Percentiles rank a stretch among this genome's conserved stretches.
Evolutionary conservation across 768 basidiomycete species (phyloP).

Genomic region (Thelephora aurantiotincta): DNA sequence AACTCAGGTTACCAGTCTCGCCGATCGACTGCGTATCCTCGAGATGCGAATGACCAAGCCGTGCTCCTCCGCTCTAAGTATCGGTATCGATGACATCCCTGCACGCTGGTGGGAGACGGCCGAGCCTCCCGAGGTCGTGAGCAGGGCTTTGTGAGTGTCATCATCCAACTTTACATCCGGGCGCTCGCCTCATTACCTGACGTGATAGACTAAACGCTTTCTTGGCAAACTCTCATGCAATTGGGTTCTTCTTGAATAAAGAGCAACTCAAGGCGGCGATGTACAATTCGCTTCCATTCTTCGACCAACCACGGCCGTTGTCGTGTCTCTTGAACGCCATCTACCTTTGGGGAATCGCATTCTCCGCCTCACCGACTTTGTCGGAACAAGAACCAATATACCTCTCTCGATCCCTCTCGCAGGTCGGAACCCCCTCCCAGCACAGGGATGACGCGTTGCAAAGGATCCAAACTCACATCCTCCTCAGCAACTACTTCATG

Average conservation of each 20-base stretch:
- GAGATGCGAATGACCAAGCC: no score
- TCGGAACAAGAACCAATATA: conserved; percentile 22
- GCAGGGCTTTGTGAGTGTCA: conserved; percentile 6
- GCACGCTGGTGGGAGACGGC: conserved; percentile 1
- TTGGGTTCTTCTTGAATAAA: conserved; percentile 54
- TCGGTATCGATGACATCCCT: no score
- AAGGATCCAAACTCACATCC: conserved; percentile 19
- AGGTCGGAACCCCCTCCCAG: conserved; percentile 10
- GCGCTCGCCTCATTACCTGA: neutral
- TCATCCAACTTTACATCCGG: neutral
- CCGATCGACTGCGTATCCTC: conserved; percentile 27
- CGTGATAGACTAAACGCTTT: conserved; percentile 39
- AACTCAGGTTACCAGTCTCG: conserved; percentile 40
- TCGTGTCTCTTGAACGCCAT: conserved; percentile 28
- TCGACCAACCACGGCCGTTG: conserved; percentile 14
- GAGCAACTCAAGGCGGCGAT: conserved; percentile 26
- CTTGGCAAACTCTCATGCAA: conserved; percentile 37
- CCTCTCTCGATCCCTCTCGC: conserved; percentile 32
- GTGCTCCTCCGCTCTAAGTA: no score
- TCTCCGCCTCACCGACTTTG: conserved; percentile 13
- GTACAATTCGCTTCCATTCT: conserved; percentile 11
- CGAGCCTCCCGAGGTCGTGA: conserved; percentile 5
- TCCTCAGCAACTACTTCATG: conserved; percentile 18
- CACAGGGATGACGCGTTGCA: conserved; percentile 16
- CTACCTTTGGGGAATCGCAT: conserved; percentile 21